Conservation (phyloP, 306 rosid genomes). For the Vicia villosa region DNA sequence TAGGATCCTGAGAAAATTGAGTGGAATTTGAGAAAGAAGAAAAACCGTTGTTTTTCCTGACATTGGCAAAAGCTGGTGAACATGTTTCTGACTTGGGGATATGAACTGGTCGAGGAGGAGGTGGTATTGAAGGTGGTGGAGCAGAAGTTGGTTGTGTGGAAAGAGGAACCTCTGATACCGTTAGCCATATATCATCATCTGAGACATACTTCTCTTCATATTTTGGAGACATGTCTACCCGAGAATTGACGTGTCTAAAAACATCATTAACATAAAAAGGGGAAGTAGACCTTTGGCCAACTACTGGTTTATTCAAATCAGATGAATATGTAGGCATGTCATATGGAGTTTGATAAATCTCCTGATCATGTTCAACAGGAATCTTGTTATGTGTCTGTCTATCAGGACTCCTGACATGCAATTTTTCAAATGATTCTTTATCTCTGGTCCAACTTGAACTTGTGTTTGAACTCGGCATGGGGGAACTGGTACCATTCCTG, state of each 20-base stretch:
- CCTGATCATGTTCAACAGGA: conserved; percentile 57
- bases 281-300: conserved; percentile 58
- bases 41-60: conserved; percentile 56
- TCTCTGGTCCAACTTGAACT: conserved; percentile 51
- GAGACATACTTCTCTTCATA: conserved; percentile 64
- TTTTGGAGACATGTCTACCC: conserved; percentile 55
- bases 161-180: conserved; percentile 92
- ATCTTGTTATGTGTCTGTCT: conserved; percentile 54
- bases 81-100: conserved; percentile 53
- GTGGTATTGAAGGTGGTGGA: conserved; percentile 99
- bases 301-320: conserved; percentile 53
- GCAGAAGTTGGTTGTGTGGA: conserved; percentile 87
- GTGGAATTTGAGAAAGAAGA: conserved; percentile 58
- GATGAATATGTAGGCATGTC: conserved; percentile 65
- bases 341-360: conserved; percentile 61
- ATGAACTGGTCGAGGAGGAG: conserved; percentile 93
- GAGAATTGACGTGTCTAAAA: conserved; percentile 48
- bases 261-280: conserved; percentile 56
- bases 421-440: conserved; percentile 57
- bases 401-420: conserved; percentile 61
- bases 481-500: conserved; percentile 56
- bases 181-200: conserved; percentile 75
- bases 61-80: conserved; percentile 47
- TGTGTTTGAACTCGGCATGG: conserved; percentile 51
- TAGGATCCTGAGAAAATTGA: conserved; percentile 57